Base-by-base conservation (phyloP, 345 rosid genomes). In the Ceriops decandra region DNA sequence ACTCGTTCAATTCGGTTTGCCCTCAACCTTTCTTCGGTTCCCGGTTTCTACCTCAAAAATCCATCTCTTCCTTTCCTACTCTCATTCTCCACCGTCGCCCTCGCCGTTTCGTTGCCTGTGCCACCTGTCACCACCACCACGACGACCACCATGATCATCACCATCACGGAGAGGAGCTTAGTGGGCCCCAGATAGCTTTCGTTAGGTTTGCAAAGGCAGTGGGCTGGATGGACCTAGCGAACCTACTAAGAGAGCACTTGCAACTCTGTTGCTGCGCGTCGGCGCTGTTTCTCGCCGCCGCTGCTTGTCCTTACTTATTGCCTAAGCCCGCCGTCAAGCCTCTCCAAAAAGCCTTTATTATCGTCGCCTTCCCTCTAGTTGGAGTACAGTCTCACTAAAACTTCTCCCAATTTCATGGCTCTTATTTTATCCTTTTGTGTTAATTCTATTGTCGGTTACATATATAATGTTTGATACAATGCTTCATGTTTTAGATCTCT, bases 321-420 rank as follows among this genome's bases (percentile, higher is more conserved):
- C 97, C 97, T 2, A 85, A 87, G 72, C 79, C 85, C 2, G 76
- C 76, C 42, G 82, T 81, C 73, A 90, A 84, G 71, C 86, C 88
- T 63, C 71, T 90, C 35, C 96, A 88, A 68, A 85, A 83, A 57
- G 82, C 91, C 1, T 81, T 90, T 73, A 78, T 91, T 73, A 71
- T 83, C 47, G 46, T 88, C 33, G 96, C 86, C 47, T 95, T 91
- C 73, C 97, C 99, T 61, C 91, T 91, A 16, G 99, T 91, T 51
- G 99, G 97, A 80, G 97, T 89, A 85, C 28, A 77, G 69, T 13
- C 49, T 42, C 49, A 13, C 59, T 56, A 15, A 56, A 24, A 56
- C 11, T 11, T 56, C 28, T 8, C 16, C 9, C 26, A 24, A 9
- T 27, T 56, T 27, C 59, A 24, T 24, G 3, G 16, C 28, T 56